Conservation (phyloP, 2,329 filamentous ascomycete species). For the Blastomyces silverae region DNA sequence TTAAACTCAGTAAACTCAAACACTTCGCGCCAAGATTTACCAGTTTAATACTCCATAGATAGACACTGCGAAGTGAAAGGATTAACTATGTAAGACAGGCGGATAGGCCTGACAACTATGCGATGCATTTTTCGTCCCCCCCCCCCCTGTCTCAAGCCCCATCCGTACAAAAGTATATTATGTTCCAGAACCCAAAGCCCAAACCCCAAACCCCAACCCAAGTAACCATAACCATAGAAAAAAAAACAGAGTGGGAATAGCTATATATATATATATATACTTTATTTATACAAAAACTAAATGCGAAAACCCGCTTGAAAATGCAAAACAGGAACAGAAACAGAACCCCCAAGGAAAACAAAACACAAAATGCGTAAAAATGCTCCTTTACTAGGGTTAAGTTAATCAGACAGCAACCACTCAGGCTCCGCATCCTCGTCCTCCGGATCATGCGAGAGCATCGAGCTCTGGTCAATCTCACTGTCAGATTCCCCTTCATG, state of each 20-base stretch:
- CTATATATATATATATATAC: neutral
- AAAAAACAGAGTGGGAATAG: neutral
- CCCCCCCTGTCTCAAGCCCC: neutral
- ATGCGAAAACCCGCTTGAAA: neutral
- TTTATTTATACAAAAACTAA: neutral
- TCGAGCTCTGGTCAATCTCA: constrained; percentile 41
- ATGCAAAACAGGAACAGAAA: neutral
- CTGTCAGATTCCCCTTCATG: constrained; percentile 27
- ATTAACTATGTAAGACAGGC: too few species aligned
- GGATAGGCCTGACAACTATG: too few species aligned
- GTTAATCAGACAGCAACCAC: constrained; percentile 47
- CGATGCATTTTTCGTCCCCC: too few species aligned
- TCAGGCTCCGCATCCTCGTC: constrained; percentile 60
- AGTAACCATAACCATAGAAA: too few species aligned
- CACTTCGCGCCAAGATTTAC: too few species aligned
- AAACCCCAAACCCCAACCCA: neutral
- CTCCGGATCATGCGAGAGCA: constrained; percentile 57
- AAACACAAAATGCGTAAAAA: neutral
- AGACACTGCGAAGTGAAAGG: too few species aligned
- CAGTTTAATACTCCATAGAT: too few species aligned
- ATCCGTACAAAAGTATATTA: neutral
- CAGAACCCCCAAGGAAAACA: neutral
- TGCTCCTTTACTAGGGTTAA: neutral
- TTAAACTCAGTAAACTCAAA: too few species aligned
- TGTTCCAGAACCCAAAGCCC: neutral